Conservation (phyloP, 1,284 basidiomycete genomes). For the Austroboletus novae-zelandiae region DNA sequence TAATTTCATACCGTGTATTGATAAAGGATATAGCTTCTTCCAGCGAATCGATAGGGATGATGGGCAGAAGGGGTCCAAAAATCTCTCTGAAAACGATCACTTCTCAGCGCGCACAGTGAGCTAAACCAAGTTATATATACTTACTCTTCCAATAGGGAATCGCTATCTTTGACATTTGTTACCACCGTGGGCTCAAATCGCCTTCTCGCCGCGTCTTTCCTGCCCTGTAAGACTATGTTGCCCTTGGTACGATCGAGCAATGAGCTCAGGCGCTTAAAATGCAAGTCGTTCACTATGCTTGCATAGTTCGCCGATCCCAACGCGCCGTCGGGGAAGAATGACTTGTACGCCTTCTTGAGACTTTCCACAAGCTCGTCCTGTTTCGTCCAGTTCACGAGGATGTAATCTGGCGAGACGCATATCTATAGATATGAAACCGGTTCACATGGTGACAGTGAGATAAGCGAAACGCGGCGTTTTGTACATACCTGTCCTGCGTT, state of each 20-base stretch:
- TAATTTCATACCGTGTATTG: slow-evolving; percentile 38
- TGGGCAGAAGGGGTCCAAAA: slow-evolving; percentile 68
- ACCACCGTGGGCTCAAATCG: slow-evolving; percentile 28
- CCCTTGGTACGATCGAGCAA: slow-evolving; percentile 56
- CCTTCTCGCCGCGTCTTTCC: slow-evolving; percentile 38
- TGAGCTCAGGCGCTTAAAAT: slow-evolving; percentile 22
- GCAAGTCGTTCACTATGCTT: slow-evolving; percentile 21
- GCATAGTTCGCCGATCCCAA: slow-evolving; percentile 16
- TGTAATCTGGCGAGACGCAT: slow-evolving; percentile 65
- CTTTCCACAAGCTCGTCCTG: slow-evolving; percentile 54
- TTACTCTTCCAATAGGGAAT: slow-evolving; percentile 30
- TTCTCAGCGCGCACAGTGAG: neutral
- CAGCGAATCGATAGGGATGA: slow-evolving; percentile 55
- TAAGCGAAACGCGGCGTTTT: neutral
- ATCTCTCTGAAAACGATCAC: slow-evolving; percentile 45
- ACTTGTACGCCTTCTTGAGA: slow-evolving; percentile 38
- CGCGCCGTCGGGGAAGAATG: slow-evolving; percentile 32
- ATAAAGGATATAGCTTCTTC: slow-evolving; percentile 39
- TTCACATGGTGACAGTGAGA: neutral
- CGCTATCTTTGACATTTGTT: slow-evolving; percentile 14
- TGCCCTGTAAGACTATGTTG: slow-evolving; percentile 44
- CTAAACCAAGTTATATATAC: neutral
- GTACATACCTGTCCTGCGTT: slow-evolving; percentile 47
- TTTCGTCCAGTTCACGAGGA: slow-evolving; percentile 49
- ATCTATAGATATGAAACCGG: slow-evolving; percentile 32